Evolutionary conservation across 768 basidiomycete genomes (phyloP).

Genomic region (Lentinula guzmanii): DNA sequence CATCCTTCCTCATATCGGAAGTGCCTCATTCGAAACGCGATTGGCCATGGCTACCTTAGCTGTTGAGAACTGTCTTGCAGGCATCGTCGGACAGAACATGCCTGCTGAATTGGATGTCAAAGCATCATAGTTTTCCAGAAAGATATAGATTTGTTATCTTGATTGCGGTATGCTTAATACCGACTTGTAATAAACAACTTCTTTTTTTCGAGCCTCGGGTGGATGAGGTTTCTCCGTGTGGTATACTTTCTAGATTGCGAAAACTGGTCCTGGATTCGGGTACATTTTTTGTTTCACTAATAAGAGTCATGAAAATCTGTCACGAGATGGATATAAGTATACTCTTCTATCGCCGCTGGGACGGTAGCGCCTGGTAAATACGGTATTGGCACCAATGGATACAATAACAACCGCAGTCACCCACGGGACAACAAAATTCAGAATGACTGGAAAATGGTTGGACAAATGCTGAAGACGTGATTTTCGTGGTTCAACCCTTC

Average conservation of each 20-base stretch:
- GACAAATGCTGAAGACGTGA: background rate
- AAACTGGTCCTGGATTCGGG: background rate
- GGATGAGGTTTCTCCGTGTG: background rate
- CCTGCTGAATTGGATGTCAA: slow-evolving; percentile 39
- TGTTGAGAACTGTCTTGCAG: slow-evolving; percentile 61
- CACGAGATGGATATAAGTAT: background rate
- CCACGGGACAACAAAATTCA: background rate
- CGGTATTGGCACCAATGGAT: background rate
- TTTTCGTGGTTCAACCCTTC: background rate
- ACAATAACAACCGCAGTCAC: background rate
- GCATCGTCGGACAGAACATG: slow-evolving; percentile 45
- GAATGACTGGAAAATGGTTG: background rate
- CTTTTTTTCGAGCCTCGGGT: too few species aligned
- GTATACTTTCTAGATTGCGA: background rate
- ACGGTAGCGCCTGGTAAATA: background rate
- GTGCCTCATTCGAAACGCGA: slow-evolving; percentile 83
- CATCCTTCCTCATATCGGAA: slow-evolving; percentile 87
- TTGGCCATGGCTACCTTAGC: slow-evolving; percentile 76
- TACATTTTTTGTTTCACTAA: background rate
- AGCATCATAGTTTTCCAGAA: background rate
- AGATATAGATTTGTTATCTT: background rate
- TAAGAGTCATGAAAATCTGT: background rate
- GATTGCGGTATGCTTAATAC: background rate
- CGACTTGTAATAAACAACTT: background rate
- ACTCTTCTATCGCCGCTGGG: background rate